Evolutionary conservation across 805 yeast species (phyloP), one percentile per base, ranked within the genome.

Genomic region (Metschnikowia colocasiae): DNA sequence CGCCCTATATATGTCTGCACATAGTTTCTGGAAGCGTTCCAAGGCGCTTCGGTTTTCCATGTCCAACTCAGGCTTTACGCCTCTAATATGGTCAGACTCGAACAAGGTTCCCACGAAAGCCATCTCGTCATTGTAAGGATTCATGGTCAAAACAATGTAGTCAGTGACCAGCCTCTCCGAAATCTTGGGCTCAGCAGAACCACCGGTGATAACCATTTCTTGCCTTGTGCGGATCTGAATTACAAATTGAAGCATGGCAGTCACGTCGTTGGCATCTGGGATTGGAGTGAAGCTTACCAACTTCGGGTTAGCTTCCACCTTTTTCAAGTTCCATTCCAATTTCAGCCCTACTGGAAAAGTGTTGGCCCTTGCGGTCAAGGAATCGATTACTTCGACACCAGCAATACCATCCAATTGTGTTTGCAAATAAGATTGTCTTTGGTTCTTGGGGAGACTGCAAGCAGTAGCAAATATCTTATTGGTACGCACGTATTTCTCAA

Each of bases 381-480:
- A 58, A 36, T 59, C 58, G 26, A 64, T 57, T 12, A 68, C 69
- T 40, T 63, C 67, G 8, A 54, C 58, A 3, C 74, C 73, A 16
- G 68, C 63, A 36, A 62, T 63, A 15, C 68, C 67, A 19, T 62
- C 65, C 49, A 71, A 59, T 47, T 68, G 71, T 5, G 58, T 46
- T 29, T 64, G 68, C 39, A 88, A 59, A 53, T 82, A 73, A 27
- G 72, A 73, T 16, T 71, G 61, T 46, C 75, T 57, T 45, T 65
- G 64, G 7, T 49, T 46, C 16, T 47, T 46, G 5, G 64, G 61
- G 46, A 62, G 57, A 46, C 61, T 63, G 58, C 76, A 71, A 1
- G 69, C 72, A 23, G 68, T 61, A 2, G 95, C 92, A 71, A 91
- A 91, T 2, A 89, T 82, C 59, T 82, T 81, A 67, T 91, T 89